Evolutionary conservation across 1,139 yeast species (phyloP).

Genomic region (Scheffersomyces insectosa): DNA sequence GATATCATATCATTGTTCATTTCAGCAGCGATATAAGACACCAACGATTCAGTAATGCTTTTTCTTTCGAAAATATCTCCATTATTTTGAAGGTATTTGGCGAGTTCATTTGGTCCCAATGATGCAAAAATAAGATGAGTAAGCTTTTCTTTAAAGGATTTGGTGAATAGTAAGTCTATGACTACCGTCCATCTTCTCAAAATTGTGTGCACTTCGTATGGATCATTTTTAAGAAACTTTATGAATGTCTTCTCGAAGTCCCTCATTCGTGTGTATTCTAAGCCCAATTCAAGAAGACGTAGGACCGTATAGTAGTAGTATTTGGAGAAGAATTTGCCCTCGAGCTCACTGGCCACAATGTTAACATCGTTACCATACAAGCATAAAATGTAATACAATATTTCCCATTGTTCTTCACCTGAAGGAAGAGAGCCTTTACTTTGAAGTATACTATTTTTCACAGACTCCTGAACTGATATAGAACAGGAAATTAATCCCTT

Average conservation of each 20-base stretch:
- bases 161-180: constrained; percentile 35
- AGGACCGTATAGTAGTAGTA: constrained; percentile 42
- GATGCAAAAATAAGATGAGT: constrained; percentile 12
- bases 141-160: constrained; percentile 14
- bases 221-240: constrained; percentile 15
- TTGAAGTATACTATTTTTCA: constrained; percentile 13
- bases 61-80: constrained; percentile 48
- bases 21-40: constrained; percentile 16
- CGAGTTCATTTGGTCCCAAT: constrained; percentile 11
- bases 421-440: constrained; percentile 11
- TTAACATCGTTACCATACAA: constrained; percentile 43
- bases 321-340: not conserved
- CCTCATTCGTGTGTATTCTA: constrained; percentile 16
- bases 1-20: not conserved
- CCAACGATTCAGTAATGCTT: constrained; percentile 26
- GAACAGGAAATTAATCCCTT: constrained; percentile 37
- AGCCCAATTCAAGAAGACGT: constrained; percentile 49
- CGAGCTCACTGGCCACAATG: not conserved
- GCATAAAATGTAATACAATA: constrained; percentile 48
- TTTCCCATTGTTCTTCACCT: constrained; percentile 37
- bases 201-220: constrained; percentile 21
- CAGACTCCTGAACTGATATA: constrained; percentile 18
- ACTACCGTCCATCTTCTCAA: constrained; percentile 61
- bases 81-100: constrained; percentile 15
- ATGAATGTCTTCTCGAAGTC: constrained; percentile 24